Base-by-base conservation (phyloP, 2,329 filamentous ascomycete genomes). In the Alternaria tenuissima region DNA sequence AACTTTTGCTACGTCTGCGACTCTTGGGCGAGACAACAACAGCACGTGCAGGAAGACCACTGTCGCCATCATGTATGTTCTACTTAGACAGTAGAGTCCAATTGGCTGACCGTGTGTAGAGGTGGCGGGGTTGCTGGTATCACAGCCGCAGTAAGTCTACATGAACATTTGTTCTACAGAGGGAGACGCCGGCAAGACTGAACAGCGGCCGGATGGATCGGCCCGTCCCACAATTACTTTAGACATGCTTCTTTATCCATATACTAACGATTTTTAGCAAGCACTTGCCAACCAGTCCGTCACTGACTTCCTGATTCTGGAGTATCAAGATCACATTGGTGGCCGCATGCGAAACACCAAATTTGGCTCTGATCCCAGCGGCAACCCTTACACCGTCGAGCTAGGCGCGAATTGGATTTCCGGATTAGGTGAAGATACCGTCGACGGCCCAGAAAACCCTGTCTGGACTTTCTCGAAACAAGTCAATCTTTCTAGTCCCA, bases 321-420 rank as follows among this genome's bases (percentile, higher is more conserved):
- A 91, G 61, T 86, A 87, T 61, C 87, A 88, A 12, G 80, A 84
- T 59, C 81, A 84, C 12, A 84, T 91, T 59, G 89, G 89, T 1
- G 89, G 89, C 1, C 84, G 89, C 6, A 83, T 88, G 39, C 77
- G 78, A n/a, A 84, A 89, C 61, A 82, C 82, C 0, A 78, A 80
- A 0, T 90, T 90, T 66, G 88, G 88, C 5, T 76, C 80, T 16
- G 78, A 82, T 24, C 36, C 76, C 0, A 78, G 85, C 36, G 86
- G 86, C 83, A 59, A 62, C 12, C 65, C 86, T 0, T 88, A 87
- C 60, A 82, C 80, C 0, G 80, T 91, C 9, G 89, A 91, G 72
- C 77, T 89, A 0, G 89, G 89, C 3, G 89, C 89, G 7, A 91
- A 91, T 63, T 91, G 89, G 89, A 82, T 83, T 82, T 30, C 82